These are phyloP conservation scores for Rubia yunnanensis DNA, from an alignment of 257 asterid genomes.

Conservation along the genomic window DNA sequence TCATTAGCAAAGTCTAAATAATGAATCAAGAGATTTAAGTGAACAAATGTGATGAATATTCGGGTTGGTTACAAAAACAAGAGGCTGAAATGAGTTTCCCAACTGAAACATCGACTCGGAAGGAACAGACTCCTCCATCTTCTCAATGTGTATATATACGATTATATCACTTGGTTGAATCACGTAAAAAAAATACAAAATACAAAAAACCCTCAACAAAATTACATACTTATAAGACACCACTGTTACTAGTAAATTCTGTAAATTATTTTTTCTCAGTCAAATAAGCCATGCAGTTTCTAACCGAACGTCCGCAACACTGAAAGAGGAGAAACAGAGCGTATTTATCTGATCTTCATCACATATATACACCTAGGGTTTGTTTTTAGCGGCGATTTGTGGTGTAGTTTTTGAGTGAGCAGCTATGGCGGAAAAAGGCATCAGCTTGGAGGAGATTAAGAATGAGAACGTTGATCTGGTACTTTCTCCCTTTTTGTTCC, in stretches of 20 bases:
- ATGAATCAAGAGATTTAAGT: no score
- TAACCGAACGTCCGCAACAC: neutral
- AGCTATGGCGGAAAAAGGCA: conserved; percentile 13
- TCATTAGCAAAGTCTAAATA: no score
- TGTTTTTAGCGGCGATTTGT: neutral
- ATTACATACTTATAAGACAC: neutral
- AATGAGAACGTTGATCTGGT: conserved; percentile 79
- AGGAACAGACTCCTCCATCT: neutral
- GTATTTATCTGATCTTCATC: neutral
- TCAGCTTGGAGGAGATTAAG: conserved; percentile 58
- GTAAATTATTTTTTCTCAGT: neutral
- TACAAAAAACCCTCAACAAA: neutral
- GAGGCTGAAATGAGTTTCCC: neutral
- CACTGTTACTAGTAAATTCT: neutral
- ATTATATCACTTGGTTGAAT: neutral
- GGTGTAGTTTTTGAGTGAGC: neutral
- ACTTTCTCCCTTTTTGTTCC: neutral
- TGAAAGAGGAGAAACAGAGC: neutral
- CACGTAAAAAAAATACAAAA: neutral
- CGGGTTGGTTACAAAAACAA: neutral
- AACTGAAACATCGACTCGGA: neutral
- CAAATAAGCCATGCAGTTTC: conserved; percentile 6
- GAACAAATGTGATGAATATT: conserved; percentile 1
- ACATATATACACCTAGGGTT: neutral
- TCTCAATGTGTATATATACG: neutral